phyloP scores from a whole-genome alignment of 345 rosid species.

The Pugionium dolabratum region DNA sequence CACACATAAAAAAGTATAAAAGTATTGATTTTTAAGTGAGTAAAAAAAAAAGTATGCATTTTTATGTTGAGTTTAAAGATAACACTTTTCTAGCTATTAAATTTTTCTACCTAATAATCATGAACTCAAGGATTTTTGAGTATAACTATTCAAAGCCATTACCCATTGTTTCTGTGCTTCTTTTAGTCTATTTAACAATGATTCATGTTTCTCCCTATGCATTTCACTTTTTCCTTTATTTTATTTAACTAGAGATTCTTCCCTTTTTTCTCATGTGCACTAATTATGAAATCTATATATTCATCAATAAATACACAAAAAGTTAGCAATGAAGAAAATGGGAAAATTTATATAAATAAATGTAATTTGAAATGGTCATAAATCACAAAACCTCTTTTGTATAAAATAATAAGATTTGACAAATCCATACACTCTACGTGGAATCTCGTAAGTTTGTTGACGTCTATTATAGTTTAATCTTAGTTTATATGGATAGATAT shows the following conservation, averaged over 20 bases:
- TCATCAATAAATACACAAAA: slow-evolving; percentile 5
- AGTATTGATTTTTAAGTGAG: too few relatives aligned
- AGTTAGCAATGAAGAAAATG: background rate
- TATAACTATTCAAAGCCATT: slow-evolving; percentile 14
- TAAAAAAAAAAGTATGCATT: background rate
- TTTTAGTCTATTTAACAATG: slow-evolving; percentile 35
- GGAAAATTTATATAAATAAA: background rate
- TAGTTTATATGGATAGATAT: slow-evolving; percentile 31
- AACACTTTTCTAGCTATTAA: background rate
- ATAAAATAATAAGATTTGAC: slow-evolving; percentile 19
- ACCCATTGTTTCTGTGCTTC: slow-evolving; percentile 28
- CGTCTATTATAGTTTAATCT: slow-evolving; percentile 18
- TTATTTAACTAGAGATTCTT: slow-evolving; percentile 23
- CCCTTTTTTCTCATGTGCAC: slow-evolving; percentile 33
- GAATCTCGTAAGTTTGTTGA: slow-evolving; percentile 39
- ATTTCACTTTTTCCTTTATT: slow-evolving; percentile 30
- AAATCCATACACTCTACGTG: slow-evolving; percentile 35
- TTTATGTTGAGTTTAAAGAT: slow-evolving; percentile 17
- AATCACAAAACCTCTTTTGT: slow-evolving; percentile 8
- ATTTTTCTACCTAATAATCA: slow-evolving; percentile 26
- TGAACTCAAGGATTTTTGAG: slow-evolving; percentile 25
- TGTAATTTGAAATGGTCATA: slow-evolving; percentile 20
- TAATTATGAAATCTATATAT: slow-evolving; percentile 23
- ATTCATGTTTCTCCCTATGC: slow-evolving; percentile 34
- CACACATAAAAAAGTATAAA: background rate